Evolutionary conservation across 306 rosid species (phyloP).

Genomic region (Comarum palustre): DNA sequence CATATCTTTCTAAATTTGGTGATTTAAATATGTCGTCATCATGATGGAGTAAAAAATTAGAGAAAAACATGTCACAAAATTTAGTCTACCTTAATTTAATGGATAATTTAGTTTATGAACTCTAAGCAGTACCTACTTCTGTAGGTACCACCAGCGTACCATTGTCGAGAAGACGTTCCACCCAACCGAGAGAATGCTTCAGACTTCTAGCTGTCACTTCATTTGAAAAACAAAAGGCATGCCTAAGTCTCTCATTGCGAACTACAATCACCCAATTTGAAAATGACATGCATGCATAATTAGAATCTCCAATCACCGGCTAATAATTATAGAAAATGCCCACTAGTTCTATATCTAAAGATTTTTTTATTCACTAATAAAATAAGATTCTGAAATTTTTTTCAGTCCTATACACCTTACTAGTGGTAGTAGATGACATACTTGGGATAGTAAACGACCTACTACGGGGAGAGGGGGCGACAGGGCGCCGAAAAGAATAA

Average conservation of each 20-base stretch:
- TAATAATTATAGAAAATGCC: too few relatives aligned
- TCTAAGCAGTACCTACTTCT: neutral
- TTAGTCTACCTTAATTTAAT: neutral
- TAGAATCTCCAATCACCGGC: neutral
- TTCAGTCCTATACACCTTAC: too few relatives aligned
- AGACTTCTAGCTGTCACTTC: neutral
- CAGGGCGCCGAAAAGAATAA: too few relatives aligned
- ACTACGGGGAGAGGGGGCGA: too few relatives aligned
- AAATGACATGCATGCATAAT: neutral
- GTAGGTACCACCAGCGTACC: neutral
- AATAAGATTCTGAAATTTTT: too few relatives aligned
- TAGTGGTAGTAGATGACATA: too few relatives aligned
- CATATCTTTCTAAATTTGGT: neutral
- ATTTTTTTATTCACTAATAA: too few relatives aligned
- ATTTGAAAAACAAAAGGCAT: conserved; percentile 17
- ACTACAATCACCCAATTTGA: conserved; percentile 4
- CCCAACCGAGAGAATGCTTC: conserved; percentile 11
- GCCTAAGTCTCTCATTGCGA: neutral
- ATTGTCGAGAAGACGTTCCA: conserved; percentile 15
- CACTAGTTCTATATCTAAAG: too few relatives aligned
- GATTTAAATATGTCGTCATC: neutral
- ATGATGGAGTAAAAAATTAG: neutral
- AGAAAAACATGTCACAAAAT: neutral
- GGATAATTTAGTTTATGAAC: neutral
- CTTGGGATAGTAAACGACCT: too few relatives aligned